Base-by-base conservation (phyloP, 2,329 filamentous ascomycete species). In the Pseudocercospora crystallina region DNA sequence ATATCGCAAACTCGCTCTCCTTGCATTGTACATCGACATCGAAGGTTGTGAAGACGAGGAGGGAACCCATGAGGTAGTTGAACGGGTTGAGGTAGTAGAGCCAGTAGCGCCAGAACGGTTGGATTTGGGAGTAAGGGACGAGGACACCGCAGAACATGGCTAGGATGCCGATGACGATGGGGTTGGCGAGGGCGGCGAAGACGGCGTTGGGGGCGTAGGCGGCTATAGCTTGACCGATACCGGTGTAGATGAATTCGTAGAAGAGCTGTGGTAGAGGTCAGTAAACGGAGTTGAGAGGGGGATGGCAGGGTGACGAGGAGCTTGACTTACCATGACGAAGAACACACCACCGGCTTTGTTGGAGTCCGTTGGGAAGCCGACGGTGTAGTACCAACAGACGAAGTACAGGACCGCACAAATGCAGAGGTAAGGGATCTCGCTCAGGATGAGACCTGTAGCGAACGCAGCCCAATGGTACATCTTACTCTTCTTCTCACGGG, bases 381-480 rank as follows among this genome's bases (percentile, higher is more conserved):
- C 61, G 1, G 65, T 66, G 49, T 58, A 69, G 62, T 69, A 69
- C 55, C 61, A 68, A 43, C 60, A 64, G 0, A 73, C 67, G 47
- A 56, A 62, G 67, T 80, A 80, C 2, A 78, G 51, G 13, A 87
- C 69, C 8, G 79, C 83, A 2, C 83, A 82, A 13, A 89, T 49
- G 15, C 82, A 73, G 32, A 81, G 76, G 68, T 79, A 90, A 0
- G 86, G 85, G 1, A 90, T 75, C 67, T 90, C 87, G 39, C 86
- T 84, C 3, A 87, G 50, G 52, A 90, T 80, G 60, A 88, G 86
- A 61, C 84, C 80, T 1, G 85, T 72, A 65, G 89, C 79, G 68
- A 90, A 90, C 0, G 79, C 82, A 55, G 81, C 76, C 87, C 87
- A 90, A 1, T 84, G 87, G 71, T 90, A 91, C 1, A 83, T 78